Base-by-base conservation (phyloP, 2,329 filamentous ascomycete species). In the Grosmannia penicillata region DNA sequence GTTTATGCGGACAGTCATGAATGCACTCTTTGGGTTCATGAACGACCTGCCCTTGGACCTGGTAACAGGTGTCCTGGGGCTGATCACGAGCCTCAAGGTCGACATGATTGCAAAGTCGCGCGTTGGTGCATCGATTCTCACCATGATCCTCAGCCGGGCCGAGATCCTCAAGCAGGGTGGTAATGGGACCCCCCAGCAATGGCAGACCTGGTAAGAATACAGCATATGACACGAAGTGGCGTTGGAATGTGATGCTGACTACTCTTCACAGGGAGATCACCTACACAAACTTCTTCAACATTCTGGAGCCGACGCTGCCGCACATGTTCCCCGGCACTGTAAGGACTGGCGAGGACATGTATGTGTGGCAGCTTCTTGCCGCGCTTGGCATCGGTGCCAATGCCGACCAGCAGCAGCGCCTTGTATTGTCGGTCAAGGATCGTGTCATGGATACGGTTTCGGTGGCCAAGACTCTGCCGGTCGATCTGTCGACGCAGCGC, bases 311-410 rank as follows among this genome's bases (percentile, higher is more conserved):
- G 2, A 78, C 79, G 7, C 70, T 96, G 33, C 79, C 81, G 11
- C 73, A 81, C 49, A 78, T 95, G 45, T 98, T 98, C 72, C 87
- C 89, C 0, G 83, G 82, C 17, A 81, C 81, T n/a, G 83, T 93
- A 52, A 86, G 84, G 47, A 78, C 83, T 8, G 82, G 83, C 36
- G 86, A 95, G 48, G 91, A 98, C 52, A 80, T 94, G 53, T 93
- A 96, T 53, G 85, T 96, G 28, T 98, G 91, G 91, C 89, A 96
- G 59, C 93, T 96, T 56, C 70, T 98, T 47, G 91, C 91, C 8
- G 86, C 89, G 11, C 85, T 95, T 59, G 91, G 91, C 45, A 91
- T 94, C 47, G 87, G 84, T 37, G 89, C 91, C 25, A 87, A 76
- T 53, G 85, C 87, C 13, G 86, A 95, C 48, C 91, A 98, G 60